Percentiles rank a stretch among this genome's conserved stretches.
Conservation (phyloP, 164 flowering plant species). For the Aristolochia contorta region DNA sequence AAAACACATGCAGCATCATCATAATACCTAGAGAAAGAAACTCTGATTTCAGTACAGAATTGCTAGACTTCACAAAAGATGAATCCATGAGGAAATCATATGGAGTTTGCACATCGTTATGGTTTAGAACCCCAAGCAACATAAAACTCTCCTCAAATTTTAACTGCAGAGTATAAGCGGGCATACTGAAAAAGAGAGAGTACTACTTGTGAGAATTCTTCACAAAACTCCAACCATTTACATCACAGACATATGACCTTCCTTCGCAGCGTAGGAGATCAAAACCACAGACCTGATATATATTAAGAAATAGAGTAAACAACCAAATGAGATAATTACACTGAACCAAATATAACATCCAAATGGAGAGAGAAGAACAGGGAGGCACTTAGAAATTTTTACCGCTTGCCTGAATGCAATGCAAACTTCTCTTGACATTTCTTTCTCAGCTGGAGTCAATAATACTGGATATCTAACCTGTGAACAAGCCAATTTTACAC, state of each 20-base stretch:
- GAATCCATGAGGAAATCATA: not conserved
- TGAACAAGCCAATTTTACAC: constrained; percentile 2
- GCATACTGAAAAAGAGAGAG: not conserved
- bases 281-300: constrained; percentile 92
- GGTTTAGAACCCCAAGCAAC: not conserved
- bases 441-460: constrained; percentile 94
- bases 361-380: not conserved
- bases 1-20: constrained; percentile 99
- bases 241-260: constrained; percentile 98
- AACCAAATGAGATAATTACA: not conserved
- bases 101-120: not conserved
- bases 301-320: too few relatives aligned
- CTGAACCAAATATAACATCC: not conserved
- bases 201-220: constrained; percentile 94
- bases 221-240: constrained; percentile 99
- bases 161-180: not conserved
- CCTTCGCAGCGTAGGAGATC: constrained; percentile 97
- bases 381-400: constrained; percentile 16
- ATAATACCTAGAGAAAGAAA: constrained; percentile 58
- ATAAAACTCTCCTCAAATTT: not conserved
- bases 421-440: constrained; percentile 98
- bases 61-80: not conserved
- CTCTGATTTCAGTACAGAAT: not conserved
- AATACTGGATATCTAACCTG: constrained; percentile 97
- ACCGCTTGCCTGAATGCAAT: constrained; percentile 90